phyloP scores from a whole-genome alignment of 2,329 filamentous ascomycete genomes.

The Claviceps lovelessii region DNA sequence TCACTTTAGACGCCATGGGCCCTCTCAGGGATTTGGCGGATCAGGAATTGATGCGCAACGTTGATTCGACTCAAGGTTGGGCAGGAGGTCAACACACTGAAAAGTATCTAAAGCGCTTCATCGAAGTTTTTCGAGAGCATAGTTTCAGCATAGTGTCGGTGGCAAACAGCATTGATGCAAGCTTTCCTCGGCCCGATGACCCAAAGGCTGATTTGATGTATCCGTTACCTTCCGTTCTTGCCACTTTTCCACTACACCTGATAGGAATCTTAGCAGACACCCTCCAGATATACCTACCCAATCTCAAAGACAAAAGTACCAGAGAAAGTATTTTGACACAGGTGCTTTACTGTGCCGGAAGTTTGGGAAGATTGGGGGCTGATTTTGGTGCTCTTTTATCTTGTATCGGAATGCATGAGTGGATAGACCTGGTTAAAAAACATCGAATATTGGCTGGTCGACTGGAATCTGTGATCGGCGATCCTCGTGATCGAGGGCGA shows the following conservation, averaged over 20 bases:
- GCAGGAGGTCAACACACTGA: slow-evolving; percentile 81
- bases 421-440: slow-evolving; percentile 79
- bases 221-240: slow-evolving; percentile 58
- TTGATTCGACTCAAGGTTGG: slow-evolving; percentile 32
- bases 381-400: slow-evolving; percentile 88
- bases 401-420: slow-evolving; percentile 44
- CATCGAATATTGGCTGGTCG: slow-evolving; percentile 74
- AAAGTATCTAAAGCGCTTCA: slow-evolving; percentile 83
- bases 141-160: slow-evolving; percentile 92
- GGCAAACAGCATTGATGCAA: slow-evolving; percentile 65
- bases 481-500: slow-evolving; percentile 24
- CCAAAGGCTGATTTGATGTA: slow-evolving; percentile 25
- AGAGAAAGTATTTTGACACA: slow-evolving; percentile 84
- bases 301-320: slow-evolving; percentile 63
- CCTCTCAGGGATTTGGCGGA: slow-evolving; percentile 81
- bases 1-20: slow-evolving; percentile 68
- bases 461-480: slow-evolving; percentile 53
- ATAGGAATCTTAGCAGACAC: slow-evolving; percentile 69
- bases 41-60: slow-evolving; percentile 50
- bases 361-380: slow-evolving; percentile 73
- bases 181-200: slow-evolving; percentile 11
- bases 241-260: slow-evolving; percentile 74
- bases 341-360: slow-evolving; percentile 84
- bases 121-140: slow-evolving; percentile 95
- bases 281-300: slow-evolving; percentile 61